Percentiles rank a stretch among this genome's conserved stretches.
Evolutionary conservation across 164 flowering plant genomes (phyloP).

Genomic region (Saururus chinensis): DNA sequence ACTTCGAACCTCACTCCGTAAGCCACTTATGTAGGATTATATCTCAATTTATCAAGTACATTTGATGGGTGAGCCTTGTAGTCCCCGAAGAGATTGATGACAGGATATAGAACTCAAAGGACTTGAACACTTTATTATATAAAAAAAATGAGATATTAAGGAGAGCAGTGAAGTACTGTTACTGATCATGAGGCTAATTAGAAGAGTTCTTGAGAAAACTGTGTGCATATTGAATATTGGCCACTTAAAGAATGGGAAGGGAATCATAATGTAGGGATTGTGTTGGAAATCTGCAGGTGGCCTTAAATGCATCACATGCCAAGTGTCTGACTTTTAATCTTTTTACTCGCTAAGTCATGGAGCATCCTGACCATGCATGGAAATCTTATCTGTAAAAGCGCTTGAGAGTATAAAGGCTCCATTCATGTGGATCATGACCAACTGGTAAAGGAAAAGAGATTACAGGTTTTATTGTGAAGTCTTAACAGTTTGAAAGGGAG

Average conservation of each 20-base stretch:
- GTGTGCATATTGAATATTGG: not conserved
- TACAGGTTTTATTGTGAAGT: not conserved
- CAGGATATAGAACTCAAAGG: too few relatives aligned
- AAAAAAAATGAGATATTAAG: too few relatives aligned
- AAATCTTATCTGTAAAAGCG: not conserved
- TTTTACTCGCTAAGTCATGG: not conserved
- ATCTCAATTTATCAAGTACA: too few relatives aligned
- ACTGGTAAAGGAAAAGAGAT: not conserved
- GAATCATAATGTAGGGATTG: not conserved
- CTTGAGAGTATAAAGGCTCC: not conserved
- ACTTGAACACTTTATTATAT: too few relatives aligned
- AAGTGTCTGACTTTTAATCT: conserved; percentile 5
- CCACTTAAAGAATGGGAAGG: not conserved
- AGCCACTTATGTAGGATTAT: too few relatives aligned
- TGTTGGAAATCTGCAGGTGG: conserved; percentile 15
- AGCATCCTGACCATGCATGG: not conserved
- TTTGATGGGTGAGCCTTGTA: too few relatives aligned
- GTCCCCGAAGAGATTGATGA: too few relatives aligned
- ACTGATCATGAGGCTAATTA: not conserved
- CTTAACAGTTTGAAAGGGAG: not conserved
- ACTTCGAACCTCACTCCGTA: too few relatives aligned
- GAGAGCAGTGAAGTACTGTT: too few relatives aligned
- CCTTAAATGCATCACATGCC: conserved; percentile 30
- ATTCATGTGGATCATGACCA: not conserved
- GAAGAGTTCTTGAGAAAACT: not conserved